Base-by-base conservation (phyloP, 2,329 filamentous ascomycete species). In the Alternaria arborescens region DNA sequence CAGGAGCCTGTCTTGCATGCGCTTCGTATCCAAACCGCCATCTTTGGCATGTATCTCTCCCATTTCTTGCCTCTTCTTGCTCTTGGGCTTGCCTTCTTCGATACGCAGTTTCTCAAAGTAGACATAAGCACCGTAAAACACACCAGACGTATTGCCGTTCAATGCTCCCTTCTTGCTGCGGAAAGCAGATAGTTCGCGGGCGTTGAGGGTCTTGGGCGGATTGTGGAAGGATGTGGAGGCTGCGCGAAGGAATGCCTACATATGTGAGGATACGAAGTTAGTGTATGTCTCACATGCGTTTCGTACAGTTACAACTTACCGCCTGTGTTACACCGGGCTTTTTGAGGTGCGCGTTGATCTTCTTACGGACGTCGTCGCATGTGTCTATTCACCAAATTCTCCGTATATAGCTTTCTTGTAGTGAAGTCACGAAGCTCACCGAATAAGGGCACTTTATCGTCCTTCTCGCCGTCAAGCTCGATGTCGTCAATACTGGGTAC, bases 81-180 rank as follows among this genome's bases (percentile, higher is more conserved):
- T 80, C 78, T 88, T 88, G 44, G 82, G 77, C 72, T 85, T 87
- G 0, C 78, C 76, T 53, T 85, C 78, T 67, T 80, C 80, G 55
- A 88, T 74, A 16, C 86, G 76, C 65, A 84, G 63, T 78, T 88
- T 88, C 77, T 89, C 86, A 66, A 88, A 88, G 71, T 83, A 87
- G 20, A 86, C 81, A 68, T 88, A 88, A 0, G 78, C 80, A 3
- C 81, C 82, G 65, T 88, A 88, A 68, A 83, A 88, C 1, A 84
- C 77, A 8, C 67, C 65, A 53, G 77, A 83, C 3, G 80, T 83
- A 54, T 84, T 84, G 5, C 86, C 86, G 2, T 78, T 77, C 10
- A 74, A 77, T 0, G 80, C 58, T 0, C 85, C 86, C 56, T 82
- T 84, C 67, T 84, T 84, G 6, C 69, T 70, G 52, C 86, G 79